Percentiles rank a stretch among this genome's conserved stretches.
These are phyloP conservation scores for Salvia splendens DNA, from an alignment of 257 asterid genomes.

Conservation along the genomic window DNA sequence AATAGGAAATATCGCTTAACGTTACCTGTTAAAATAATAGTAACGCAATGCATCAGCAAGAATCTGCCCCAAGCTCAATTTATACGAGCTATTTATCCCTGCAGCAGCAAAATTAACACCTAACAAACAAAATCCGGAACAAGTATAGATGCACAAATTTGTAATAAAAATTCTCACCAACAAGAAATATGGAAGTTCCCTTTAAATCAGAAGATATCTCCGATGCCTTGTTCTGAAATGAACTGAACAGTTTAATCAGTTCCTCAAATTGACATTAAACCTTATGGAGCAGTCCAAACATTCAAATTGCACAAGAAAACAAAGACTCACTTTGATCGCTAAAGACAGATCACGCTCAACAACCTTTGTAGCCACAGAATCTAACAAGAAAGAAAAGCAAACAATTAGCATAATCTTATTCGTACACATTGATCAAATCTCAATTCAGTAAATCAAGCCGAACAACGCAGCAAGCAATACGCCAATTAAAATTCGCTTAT, in stretches of 20 bases:
- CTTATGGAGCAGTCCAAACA: slow-evolving; percentile 3
- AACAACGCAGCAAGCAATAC: not conserved
- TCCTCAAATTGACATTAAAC: slow-evolving; percentile 20
- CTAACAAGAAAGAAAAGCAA: slow-evolving; percentile 34
- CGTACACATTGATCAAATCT: not conserved
- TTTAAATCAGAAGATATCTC: slow-evolving; percentile 65
- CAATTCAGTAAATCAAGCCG: not conserved
- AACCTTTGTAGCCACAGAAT: slow-evolving; percentile 40
- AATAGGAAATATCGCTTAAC: not conserved
- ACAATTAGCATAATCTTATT: slow-evolving; percentile 18
- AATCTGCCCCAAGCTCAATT: slow-evolving; percentile 62
- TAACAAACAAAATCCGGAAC: slow-evolving; percentile 2
- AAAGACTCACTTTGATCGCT: slow-evolving; percentile 60
- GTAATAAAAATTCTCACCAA: slow-evolving; percentile 56
- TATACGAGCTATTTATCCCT: slow-evolving; percentile 77
- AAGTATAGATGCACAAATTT: not conserved
- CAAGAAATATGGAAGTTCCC: slow-evolving; percentile 84
- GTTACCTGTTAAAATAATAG: slow-evolving; percentile 81
- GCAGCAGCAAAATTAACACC: slow-evolving; percentile 22
- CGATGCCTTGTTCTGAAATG: slow-evolving; percentile 66
- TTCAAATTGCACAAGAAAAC: slow-evolving; percentile 20
- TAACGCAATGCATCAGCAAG: slow-evolving; percentile 83
- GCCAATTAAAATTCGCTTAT: not conserved
- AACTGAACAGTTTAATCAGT: slow-evolving; percentile 41
- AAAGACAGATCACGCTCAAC: slow-evolving; percentile 47